Conservation (phyloP, 2,329 filamentous ascomycete species). For the Pyrenochaeta sp. region DNA sequence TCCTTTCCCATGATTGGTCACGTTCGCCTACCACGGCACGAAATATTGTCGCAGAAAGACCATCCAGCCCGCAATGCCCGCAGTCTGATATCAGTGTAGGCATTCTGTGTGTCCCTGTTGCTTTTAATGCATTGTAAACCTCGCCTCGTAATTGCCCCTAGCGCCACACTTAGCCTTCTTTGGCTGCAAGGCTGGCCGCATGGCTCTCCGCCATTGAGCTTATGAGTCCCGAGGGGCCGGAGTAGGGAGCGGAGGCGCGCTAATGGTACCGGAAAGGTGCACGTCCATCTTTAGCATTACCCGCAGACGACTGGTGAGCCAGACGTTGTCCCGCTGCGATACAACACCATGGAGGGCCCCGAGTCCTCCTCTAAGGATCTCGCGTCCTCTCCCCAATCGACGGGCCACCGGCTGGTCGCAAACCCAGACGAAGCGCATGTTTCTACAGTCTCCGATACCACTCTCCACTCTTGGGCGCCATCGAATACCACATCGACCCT, state of each 20-base stretch:
- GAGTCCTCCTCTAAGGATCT: slow-evolving; percentile 30
- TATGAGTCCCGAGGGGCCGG: slow-evolving; percentile 3
- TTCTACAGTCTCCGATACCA: slow-evolving; percentile 8
- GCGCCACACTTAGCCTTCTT: slow-evolving; percentile 1
- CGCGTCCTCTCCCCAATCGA: slow-evolving; percentile 25
- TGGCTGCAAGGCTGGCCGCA: slow-evolving; percentile 4
- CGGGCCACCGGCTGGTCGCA: slow-evolving; percentile 21
- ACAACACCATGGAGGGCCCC: slow-evolving; percentile 45
- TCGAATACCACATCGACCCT: slow-evolving; percentile 26
- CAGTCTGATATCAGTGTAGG: background rate
- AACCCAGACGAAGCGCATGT: slow-evolving; percentile 4
- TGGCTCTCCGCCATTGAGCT: slow-evolving; percentile 2
- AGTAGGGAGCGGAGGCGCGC: slow-evolving; percentile 9
- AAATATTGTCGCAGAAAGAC: background rate
- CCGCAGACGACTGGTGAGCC: slow-evolving; percentile 27
- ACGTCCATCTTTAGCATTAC: slow-evolving; percentile 23
- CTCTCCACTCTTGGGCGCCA: slow-evolving; percentile 21
- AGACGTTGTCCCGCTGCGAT: slow-evolving; percentile 35
- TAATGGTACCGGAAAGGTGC: slow-evolving; percentile 17
- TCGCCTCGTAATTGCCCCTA: background rate
- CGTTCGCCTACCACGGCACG: background rate
- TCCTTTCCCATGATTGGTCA: slow-evolving; percentile 2
- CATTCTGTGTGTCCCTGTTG: too few species aligned
- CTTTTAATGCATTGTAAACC: background rate
- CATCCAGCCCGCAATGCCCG: background rate